Percentiles rank a stretch among this genome's conserved stretches.
Evolutionary conservation across 345 rosid genomes (phyloP).

Genomic region (Gossypium rotundifolium): DNA sequence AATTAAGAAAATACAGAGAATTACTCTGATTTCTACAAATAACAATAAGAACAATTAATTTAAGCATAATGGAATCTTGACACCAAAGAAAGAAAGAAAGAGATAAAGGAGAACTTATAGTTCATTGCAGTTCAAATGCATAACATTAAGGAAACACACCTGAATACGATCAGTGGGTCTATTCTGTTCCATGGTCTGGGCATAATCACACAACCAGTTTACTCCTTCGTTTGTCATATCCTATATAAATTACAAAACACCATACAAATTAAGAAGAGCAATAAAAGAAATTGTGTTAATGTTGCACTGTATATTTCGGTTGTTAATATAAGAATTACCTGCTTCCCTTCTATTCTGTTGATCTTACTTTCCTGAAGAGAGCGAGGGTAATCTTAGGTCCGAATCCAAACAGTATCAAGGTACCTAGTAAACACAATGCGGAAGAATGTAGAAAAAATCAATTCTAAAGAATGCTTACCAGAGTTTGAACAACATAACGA

Average conservation of each 20-base stretch:
- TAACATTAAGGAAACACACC: conserved; percentile 25
- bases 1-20: too few species aligned
- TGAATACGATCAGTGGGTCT: conserved; percentile 30
- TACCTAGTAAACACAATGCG: neutral
- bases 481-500: conserved; percentile 57
- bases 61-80: neutral
- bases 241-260: conserved; percentile 19
- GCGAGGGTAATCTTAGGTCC: neutral
- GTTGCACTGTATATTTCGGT: neutral
- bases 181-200: conserved; percentile 29
- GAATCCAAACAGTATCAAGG: neutral
- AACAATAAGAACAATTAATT: neutral
- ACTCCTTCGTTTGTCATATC: conserved; percentile 40
- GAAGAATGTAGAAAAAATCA: neutral
- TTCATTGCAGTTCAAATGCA: neutral
- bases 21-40: too few species aligned
- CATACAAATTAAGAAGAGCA: conserved; percentile 11
- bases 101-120: neutral
- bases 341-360: conserved; percentile 54
- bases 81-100: neutral
- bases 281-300: neutral
- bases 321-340: conserved; percentile 36
- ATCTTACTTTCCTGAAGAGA: conserved; percentile 50
- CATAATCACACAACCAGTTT: conserved; percentile 32
- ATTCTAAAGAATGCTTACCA: conserved; percentile 40